Conservation (phyloP, 257 asterid genomes). For the Schizonepeta tenuifolia region DNA sequence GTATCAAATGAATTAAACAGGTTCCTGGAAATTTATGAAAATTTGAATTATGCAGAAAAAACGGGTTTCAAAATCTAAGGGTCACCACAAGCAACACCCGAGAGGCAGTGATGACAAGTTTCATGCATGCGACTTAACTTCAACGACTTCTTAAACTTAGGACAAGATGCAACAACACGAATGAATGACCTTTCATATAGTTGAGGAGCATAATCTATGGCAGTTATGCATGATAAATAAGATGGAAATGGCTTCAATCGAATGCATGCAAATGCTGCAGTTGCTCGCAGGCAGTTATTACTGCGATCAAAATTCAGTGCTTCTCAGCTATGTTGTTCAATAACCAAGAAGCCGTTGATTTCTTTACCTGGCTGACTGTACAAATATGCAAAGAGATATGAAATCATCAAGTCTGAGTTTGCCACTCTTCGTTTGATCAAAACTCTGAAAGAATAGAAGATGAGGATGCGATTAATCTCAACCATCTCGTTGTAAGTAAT, state of each 20-base stretch:
- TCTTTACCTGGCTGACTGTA: conserved; percentile 72
- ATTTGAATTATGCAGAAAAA: background rate
- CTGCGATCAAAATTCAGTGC: background rate
- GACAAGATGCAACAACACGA: background rate
- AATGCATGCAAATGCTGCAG: conserved; percentile 10
- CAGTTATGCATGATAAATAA: background rate
- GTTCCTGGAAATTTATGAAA: conserved; percentile 50
- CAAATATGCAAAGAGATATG: conserved; percentile 80
- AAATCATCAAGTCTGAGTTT: conserved; percentile 75
- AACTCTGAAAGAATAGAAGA: conserved; percentile 58
- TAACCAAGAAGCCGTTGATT: background rate
- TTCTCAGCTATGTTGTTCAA: background rate
- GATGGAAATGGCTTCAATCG: background rate
- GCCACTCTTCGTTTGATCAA: conserved; percentile 69
- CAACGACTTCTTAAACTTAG: conserved; percentile 1
- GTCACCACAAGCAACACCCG: background rate
- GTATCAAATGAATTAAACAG: conserved; percentile 77
- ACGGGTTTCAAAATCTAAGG: background rate
- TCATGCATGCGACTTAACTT: background rate
- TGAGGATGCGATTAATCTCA: background rate
- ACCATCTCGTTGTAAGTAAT: conserved; percentile 20
- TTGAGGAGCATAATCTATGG: background rate
- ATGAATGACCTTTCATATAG: background rate
- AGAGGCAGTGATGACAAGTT: conserved; percentile 7
- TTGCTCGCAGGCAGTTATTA: background rate